Percentiles rank a stretch among this genome's conserved stretches.
Conservation (phyloP, 345 rosid genomes). For the Hibiscus tridactylites region DNA sequence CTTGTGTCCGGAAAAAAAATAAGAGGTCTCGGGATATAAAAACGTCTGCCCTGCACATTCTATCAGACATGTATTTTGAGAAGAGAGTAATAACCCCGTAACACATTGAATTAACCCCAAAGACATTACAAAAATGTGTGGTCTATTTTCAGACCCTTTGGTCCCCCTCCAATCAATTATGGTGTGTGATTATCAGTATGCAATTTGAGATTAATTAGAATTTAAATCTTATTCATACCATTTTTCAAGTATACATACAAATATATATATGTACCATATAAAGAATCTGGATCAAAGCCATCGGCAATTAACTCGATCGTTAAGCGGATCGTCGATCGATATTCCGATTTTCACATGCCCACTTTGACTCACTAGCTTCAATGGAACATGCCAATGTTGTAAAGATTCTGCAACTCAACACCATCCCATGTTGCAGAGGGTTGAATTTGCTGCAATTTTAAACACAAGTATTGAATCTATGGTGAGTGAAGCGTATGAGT, state of each 20-base stretch:
- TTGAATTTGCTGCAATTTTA: constrained; percentile 40
- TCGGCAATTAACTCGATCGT: constrained; percentile 8
- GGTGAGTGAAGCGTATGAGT: background rate
- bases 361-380: constrained; percentile 41
- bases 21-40: no score
- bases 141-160: background rate
- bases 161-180: constrained; percentile 13
- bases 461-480: background rate
- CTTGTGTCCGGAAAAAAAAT: background rate
- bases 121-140: no score
- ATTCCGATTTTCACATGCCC: constrained; percentile 36
- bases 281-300: constrained; percentile 21
- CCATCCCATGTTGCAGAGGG: constrained; percentile 49
- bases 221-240: constrained; percentile 26
- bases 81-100: no score
- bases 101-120: no score
- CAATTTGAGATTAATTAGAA: constrained; percentile 18
- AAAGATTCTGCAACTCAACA: constrained; percentile 53
- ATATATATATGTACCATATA: constrained; percentile 14
- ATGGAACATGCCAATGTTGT: constrained; percentile 40
- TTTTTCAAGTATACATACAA: constrained; percentile 29
- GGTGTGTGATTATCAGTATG: background rate
- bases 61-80: no score
- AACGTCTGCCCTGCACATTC: no score
- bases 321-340: constrained; percentile 8